Evolutionary conservation across 768 basidiomycete species (phyloP).

Genomic region (Mycena galericulata): DNA sequence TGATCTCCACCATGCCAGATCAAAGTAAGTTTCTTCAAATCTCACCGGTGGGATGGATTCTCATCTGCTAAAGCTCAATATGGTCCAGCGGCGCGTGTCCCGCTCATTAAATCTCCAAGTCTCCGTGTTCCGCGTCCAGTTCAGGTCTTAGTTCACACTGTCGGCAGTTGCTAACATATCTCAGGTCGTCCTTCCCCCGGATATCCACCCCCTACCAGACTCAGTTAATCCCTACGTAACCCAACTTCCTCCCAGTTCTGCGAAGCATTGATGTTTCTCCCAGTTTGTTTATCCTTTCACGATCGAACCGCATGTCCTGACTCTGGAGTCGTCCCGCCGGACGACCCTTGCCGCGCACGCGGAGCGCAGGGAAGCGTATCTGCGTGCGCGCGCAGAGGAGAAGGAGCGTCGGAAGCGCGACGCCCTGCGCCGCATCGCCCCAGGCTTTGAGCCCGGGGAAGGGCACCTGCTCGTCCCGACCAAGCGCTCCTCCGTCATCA

Average conservation of each 20-base stretch:
- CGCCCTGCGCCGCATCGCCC: constrained; percentile 81
- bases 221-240: constrained; percentile 90
- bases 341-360: constrained; percentile 73
- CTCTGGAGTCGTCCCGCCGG: constrained; percentile 79
- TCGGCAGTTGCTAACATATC: neutral
- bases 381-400: constrained; percentile 81
- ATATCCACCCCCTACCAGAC: constrained; percentile 95
- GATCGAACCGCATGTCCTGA: constrained; percentile 87
- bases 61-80: constrained; percentile 70
- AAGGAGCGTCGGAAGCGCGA: constrained; percentile 75
- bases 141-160: neutral
- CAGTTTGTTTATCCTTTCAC: constrained; percentile 98
- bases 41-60: neutral
- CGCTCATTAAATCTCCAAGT: constrained; percentile 93
- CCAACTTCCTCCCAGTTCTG: constrained; percentile 22
- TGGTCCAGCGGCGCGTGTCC: constrained; percentile 77
- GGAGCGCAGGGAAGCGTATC: constrained; percentile 76
- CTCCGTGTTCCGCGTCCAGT: constrained; percentile 89
- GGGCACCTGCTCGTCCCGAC: constrained; percentile 70
- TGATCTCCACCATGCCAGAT: constrained; percentile 30
- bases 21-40: constrained; percentile 21
- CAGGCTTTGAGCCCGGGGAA: constrained; percentile 79
- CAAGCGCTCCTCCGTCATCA: constrained; percentile 42
- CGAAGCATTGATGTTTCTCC: neutral
- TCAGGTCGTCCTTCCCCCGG: constrained; percentile 87